These are phyloP conservation scores for Prunus salicina DNA, from an alignment of 306 rosid species.

Conservation along the genomic window DNA sequence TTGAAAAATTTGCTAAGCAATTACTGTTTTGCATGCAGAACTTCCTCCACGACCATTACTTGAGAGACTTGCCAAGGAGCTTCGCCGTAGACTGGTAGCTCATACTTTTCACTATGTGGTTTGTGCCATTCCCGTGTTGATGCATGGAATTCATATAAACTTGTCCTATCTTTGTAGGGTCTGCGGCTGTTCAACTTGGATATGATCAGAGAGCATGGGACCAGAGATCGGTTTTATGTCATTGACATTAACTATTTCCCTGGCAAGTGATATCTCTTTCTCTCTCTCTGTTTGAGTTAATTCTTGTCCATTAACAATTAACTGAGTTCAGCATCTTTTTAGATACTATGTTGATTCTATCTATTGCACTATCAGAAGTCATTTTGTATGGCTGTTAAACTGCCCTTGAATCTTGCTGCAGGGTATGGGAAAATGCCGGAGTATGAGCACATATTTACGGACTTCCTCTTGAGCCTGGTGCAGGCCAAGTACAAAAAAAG, in stretches of 20 bases:
- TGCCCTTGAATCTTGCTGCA: slow-evolving; percentile 23
- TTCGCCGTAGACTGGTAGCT: slow-evolving; percentile 66
- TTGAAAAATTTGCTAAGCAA: too few species aligned
- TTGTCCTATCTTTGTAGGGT: slow-evolving; percentile 39
- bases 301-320: not conserved
- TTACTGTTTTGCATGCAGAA: slow-evolving; percentile 50
- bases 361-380: not conserved
- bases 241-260: slow-evolving; percentile 96
- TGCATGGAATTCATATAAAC: not conserved
- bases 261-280: slow-evolving; percentile 38
- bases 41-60: slow-evolving; percentile 91
- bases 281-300: not conserved
- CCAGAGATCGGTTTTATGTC: slow-evolving; percentile 68
- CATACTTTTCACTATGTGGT: slow-evolving; percentile 4
- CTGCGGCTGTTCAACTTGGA: slow-evolving; percentile 87
- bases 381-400: not conserved
- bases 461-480: slow-evolving; percentile 68
- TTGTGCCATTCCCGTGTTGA: not conserved
- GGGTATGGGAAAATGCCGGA: slow-evolving; percentile 97
- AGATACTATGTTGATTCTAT: not conserved
- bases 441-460: slow-evolving; percentile 90
- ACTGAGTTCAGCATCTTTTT: not conserved
- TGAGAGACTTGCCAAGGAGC: slow-evolving; percentile 85
- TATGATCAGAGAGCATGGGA: slow-evolving; percentile 75
- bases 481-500: slow-evolving; percentile 59